Conservation (phyloP, 176 grass and related monocot species). For the Lolium perenne region DNA sequence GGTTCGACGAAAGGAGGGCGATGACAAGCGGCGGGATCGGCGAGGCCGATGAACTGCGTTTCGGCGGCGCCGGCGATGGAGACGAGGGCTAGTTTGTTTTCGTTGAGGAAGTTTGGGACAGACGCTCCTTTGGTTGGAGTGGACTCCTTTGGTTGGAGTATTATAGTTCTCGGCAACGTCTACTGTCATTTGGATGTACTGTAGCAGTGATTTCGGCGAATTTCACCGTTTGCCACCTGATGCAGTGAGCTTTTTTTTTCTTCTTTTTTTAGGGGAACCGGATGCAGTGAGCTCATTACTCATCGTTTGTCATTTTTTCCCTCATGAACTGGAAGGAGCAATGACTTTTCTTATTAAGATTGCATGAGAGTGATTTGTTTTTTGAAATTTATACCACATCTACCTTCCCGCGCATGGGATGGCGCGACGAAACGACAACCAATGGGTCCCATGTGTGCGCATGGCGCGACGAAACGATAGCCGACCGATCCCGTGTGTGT, state of each 20-base stretch:
- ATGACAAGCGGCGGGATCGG: neutral
- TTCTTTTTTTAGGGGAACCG: too few species aligned
- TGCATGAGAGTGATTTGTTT: neutral
- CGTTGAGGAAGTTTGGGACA: neutral
- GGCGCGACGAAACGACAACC: too few species aligned
- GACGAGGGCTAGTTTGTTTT: neutral
- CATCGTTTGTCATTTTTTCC: neutral
- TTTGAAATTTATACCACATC: too few species aligned
- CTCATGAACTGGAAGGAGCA: neutral
- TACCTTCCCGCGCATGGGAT: too few species aligned
- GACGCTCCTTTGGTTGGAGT: too few species aligned
- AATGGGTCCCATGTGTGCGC: too few species aligned
- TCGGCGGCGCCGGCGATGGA: slow-evolving; percentile 1
- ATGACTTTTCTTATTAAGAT: neutral
- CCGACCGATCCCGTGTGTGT: too few species aligned
- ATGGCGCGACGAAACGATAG: too few species aligned
- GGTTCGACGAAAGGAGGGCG: neutral
- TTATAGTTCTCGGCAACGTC: too few species aligned
- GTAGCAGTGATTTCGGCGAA: neutral
- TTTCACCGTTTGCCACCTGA: neutral
- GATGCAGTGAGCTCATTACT: neutral
- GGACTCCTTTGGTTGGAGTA: too few species aligned
- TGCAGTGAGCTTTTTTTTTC: too few species aligned
- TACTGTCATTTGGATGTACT: neutral
- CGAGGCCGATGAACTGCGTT: neutral